Evolutionary conservation across 164 flowering plant genomes (phyloP).

Genomic region (Chloranthus sessilifolius): DNA sequence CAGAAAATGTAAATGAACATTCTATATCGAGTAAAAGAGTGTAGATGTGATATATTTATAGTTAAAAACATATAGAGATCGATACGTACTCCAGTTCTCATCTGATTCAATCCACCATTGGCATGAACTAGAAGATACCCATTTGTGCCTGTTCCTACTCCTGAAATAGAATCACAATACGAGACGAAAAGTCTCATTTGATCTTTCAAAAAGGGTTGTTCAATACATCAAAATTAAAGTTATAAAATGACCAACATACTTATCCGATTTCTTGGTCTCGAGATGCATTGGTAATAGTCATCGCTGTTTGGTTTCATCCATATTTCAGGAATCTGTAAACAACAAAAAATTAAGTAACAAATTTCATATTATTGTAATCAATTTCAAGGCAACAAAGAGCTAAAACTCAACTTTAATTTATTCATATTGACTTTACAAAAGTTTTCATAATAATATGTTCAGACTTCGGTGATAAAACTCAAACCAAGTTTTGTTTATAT

Average conservation of each 20-base stretch:
- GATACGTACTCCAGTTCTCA: constrained; percentile 79
- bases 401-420: too few species aligned
- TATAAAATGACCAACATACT: constrained; percentile 30
- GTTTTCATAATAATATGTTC: too few species aligned
- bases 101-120: constrained; percentile 95
- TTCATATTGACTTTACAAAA: too few species aligned
- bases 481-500: not conserved
- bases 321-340: constrained; percentile 55
- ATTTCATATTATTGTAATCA: too few species aligned
- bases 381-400: too few species aligned
- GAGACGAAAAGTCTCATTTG: not conserved
- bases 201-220: not conserved
- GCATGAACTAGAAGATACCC: constrained; percentile 83
- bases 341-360: not conserved
- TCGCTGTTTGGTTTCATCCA: constrained; percentile 79
- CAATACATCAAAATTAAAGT: too few species aligned
- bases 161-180: constrained; percentile 17
- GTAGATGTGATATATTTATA: too few species aligned
- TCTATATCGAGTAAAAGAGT: too few species aligned
- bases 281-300: constrained; percentile 45
- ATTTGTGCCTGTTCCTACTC: constrained; percentile 30
- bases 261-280: constrained; percentile 32
- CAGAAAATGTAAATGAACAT: too few species aligned
- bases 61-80: not conserved
- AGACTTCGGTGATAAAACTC: too few species aligned